Evolutionary conservation across 192 early-diverging fungal species (phyloP).

Genomic region (Coemansia sp.): DNA sequence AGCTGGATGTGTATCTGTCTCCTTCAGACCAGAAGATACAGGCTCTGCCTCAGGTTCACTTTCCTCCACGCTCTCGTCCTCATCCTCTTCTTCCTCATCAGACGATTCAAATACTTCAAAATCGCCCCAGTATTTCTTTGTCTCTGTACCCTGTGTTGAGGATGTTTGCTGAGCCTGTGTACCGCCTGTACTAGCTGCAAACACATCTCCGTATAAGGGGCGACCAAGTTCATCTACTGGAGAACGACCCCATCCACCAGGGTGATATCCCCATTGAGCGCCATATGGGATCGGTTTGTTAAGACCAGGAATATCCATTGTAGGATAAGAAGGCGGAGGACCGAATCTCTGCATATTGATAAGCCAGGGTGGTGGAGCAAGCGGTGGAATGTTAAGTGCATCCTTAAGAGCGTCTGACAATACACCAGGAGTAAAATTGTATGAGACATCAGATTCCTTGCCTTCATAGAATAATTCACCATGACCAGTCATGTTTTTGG

Average conservation of each 20-base stretch:
- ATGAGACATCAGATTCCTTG: slow-evolving; percentile 88
- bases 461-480: slow-evolving; percentile 86
- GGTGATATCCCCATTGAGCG: slow-evolving; percentile 98
- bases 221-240: slow-evolving; percentile 84
- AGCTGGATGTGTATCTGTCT: slow-evolving; percentile 35
- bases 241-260: slow-evolving; percentile 89
- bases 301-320: slow-evolving; percentile 85
- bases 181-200: slow-evolving; percentile 63
- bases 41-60: slow-evolving; percentile 15
- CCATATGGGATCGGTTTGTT: slow-evolving; percentile 96
- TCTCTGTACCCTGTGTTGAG: slow-evolving; percentile 5
- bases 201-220: slow-evolving; percentile 96
- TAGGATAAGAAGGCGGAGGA: slow-evolving; percentile 91
- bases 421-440: slow-evolving; percentile 81
- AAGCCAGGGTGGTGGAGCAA: slow-evolving; percentile 95
- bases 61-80: slow-evolving; percentile 50
- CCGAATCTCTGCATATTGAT: slow-evolving; percentile 98
- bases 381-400: slow-evolving; percentile 87
- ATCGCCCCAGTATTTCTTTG: slow-evolving; percentile 81
- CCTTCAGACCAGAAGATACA: slow-evolving; percentile 45
- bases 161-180: slow-evolving; percentile 28
- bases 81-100: slow-evolving; percentile 69
- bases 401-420: slow-evolving; percentile 82
- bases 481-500: slow-evolving; percentile 34
- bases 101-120: slow-evolving; percentile 70